Conservation (phyloP, 495 filamentous ascomycete species). For the Aspergillus ellipticus region DNA sequence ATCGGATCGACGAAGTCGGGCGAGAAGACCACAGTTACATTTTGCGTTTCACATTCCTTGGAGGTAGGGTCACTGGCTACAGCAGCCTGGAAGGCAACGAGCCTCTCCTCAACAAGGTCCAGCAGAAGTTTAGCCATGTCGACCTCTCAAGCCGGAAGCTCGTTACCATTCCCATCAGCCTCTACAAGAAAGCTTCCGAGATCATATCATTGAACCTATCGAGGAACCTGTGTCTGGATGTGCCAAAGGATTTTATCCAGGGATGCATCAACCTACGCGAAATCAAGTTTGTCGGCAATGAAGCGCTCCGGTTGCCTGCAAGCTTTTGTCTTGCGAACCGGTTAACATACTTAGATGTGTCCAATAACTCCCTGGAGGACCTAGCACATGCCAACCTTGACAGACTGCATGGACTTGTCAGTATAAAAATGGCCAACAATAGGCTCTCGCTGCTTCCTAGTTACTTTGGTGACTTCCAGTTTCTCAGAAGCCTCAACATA, state of each 20-base stretch:
- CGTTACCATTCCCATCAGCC: conserved; percentile 87
- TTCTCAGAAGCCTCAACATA: conserved; percentile 77
- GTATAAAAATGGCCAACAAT: conserved; percentile 92
- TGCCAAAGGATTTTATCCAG: conserved; percentile 96
- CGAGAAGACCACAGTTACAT: conserved; percentile 97
- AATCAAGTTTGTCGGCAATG: conserved; percentile 90
- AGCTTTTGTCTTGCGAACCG: conserved; percentile 79
- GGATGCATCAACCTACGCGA: conserved; percentile 87
- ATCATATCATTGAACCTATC: conserved; percentile 95
- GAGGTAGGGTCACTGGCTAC: conserved; percentile 75
- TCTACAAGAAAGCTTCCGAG: conserved; percentile 87
- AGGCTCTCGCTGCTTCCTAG: conserved; percentile 69
- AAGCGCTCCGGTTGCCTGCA: conserved; percentile 78
- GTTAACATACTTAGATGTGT: conserved; percentile 86
- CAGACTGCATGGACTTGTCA: conserved; percentile 69
- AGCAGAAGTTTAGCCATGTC: conserved; percentile 88
- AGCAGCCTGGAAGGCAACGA: conserved; percentile 64
- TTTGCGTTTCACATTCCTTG: conserved; percentile 90
- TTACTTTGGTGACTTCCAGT: conserved; percentile 74
- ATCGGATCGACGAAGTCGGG: conserved; percentile 91
- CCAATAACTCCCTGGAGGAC: conserved; percentile 86
- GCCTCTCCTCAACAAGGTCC: conserved; percentile 64
- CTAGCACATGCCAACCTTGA: conserved; percentile 78
- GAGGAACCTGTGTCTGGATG: conserved; percentile 82
- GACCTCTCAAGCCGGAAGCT: conserved; percentile 89